These are phyloP conservation scores for Penicillium concentricum DNA, from an alignment of 2,329 filamentous ascomycete genomes.

Conservation along the genomic window DNA sequence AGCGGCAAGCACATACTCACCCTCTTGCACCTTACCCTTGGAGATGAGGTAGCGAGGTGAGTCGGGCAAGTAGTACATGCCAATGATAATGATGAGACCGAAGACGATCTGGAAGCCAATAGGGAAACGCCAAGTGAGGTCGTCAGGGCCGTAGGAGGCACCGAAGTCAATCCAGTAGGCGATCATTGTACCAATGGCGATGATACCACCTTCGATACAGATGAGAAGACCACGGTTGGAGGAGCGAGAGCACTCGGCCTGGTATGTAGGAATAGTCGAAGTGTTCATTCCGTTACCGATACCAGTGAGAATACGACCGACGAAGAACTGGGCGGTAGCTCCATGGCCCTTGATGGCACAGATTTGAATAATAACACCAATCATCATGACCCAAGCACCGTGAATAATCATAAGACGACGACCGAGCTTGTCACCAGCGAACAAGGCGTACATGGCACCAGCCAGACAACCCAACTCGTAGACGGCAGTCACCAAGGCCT, in stretches of 20 bases:
- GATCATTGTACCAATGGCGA: constrained; percentile 53
- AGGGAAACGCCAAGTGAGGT: constrained; percentile 52
- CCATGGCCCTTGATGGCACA: constrained; percentile 32
- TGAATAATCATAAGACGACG: constrained; percentile 53
- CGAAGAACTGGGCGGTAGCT: constrained; percentile 51
- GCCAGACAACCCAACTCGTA: constrained; percentile 37
- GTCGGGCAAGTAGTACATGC: constrained; percentile 47
- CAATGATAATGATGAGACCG: constrained; percentile 45
- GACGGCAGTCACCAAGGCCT: constrained; percentile 34
- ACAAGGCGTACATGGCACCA: constrained; percentile 39
- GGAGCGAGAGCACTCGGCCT: constrained; percentile 54
- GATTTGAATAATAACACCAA: constrained; percentile 43
- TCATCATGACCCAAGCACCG: constrained; percentile 54
- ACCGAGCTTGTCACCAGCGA: constrained; percentile 38
- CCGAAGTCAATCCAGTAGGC: constrained; percentile 56
- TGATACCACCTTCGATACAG: constrained; percentile 57
- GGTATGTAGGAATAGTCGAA: constrained; percentile 55
- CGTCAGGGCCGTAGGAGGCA: constrained; percentile 35
- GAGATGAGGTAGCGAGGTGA: constrained; percentile 49
- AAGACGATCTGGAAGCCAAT: constrained; percentile 55
- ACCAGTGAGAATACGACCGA: constrained; percentile 54
- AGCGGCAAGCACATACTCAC: constrained; percentile 51
- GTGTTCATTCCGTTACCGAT: constrained; percentile 59
- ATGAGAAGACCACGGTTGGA: constrained; percentile 61
- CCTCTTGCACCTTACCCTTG: constrained; percentile 48